Conservation (phyloP, 2,329 filamentous ascomycete species). For the Alternaria brassicae region DNA sequence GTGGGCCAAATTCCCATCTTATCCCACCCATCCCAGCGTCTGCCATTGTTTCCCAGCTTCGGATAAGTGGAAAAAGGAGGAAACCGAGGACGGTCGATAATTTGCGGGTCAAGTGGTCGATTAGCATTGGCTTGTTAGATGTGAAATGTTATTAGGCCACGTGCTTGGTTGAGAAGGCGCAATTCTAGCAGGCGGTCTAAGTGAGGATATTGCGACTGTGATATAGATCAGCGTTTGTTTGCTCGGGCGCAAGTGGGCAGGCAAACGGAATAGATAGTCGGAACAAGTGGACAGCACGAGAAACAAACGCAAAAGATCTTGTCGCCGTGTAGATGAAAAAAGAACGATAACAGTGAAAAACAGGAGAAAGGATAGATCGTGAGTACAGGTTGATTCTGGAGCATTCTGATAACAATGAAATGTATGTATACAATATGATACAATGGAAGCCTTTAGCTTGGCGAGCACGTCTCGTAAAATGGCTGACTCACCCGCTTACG, state of each 20-base stretch:
- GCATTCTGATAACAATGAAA: neutral
- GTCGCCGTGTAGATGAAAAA: neutral
- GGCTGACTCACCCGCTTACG: neutral
- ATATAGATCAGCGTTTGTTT: neutral
- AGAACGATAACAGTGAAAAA: neutral
- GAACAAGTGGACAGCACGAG: neutral
- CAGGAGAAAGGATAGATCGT: neutral
- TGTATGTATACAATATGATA: conserved; percentile 7
- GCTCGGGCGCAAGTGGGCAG: neutral
- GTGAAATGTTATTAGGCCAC: neutral
- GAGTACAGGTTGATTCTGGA: neutral
- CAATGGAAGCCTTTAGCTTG: conserved; percentile 4
- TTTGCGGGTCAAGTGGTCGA: neutral
- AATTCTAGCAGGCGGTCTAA: neutral
- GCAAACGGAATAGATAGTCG: neutral
- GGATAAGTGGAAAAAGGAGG: neutral
- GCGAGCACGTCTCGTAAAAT: neutral
- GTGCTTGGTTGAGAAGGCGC: neutral
- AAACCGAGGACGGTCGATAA: neutral
- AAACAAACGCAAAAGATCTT: neutral
- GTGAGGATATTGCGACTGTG: neutral
- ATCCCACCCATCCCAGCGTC: neutral
- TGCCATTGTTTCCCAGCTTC: conserved; percentile 5
- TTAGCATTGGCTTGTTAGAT: neutral
- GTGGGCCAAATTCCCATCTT: conserved; percentile 7